These are phyloP conservation scores for Piromyces finnis DNA, from an alignment of 192 early-diverging fungal genomes.

Conservation along the genomic window DNA sequence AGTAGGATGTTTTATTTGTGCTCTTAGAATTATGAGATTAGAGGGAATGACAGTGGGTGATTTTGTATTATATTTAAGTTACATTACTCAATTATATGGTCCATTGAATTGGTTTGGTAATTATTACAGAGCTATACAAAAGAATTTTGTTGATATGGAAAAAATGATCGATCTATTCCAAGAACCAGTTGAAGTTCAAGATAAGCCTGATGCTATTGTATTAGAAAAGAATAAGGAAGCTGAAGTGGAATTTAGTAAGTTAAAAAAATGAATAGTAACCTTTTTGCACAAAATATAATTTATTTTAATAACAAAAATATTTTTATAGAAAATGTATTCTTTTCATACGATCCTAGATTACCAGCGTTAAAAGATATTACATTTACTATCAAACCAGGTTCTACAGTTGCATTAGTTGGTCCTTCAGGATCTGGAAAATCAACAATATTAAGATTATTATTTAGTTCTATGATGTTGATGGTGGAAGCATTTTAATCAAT, in stretches of 20 bases:
- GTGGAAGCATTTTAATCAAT: slow-evolving; percentile 71
- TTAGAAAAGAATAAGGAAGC: slow-evolving; percentile 33
- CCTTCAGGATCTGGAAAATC: slow-evolving; percentile 50
- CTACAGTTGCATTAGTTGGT: slow-evolving; percentile 62
- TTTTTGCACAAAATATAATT: no score
- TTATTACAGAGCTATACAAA: slow-evolving; percentile 85
- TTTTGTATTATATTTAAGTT: slow-evolving; percentile 76
- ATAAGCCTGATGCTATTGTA: slow-evolving; percentile 36
- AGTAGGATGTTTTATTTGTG: slow-evolving; percentile 62
- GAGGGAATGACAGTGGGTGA: slow-evolving; percentile 48
- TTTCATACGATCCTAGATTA: slow-evolving; percentile 53
- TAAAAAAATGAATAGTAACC: no score
- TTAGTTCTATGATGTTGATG: slow-evolving; percentile 80
- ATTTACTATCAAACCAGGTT: slow-evolving; percentile 48
- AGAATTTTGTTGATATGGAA: slow-evolving; percentile 92
- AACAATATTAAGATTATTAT: slow-evolving; percentile 48
- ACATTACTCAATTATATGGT: slow-evolving; percentile 75
- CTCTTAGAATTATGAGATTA: slow-evolving; percentile 58
- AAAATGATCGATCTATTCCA: slow-evolving; percentile 72
- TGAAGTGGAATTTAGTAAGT: slow-evolving; percentile 43
- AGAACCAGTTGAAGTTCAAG: slow-evolving; percentile 34
- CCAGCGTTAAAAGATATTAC: slow-evolving; percentile 49
- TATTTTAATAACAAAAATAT: no score
- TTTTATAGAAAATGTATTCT: slow-evolving; percentile 42
- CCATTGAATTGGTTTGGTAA: slow-evolving; percentile 81